Evolutionary conservation across 2,329 filamentous ascomycete species (phyloP).

Genomic region (Emericellopsis atlantica): DNA sequence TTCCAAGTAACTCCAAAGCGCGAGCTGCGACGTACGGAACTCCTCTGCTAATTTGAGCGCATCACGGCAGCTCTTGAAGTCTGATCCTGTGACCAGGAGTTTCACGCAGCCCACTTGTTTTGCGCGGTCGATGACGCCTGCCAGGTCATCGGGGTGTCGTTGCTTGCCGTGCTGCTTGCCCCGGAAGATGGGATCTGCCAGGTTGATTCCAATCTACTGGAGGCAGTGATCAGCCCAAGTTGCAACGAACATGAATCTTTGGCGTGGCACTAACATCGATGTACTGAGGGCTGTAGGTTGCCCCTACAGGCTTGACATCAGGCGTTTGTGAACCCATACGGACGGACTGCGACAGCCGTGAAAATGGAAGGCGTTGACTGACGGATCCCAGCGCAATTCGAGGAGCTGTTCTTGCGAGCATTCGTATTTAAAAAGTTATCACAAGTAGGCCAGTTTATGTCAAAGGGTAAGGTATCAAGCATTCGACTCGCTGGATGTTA

Average conservation of each 20-base stretch:
- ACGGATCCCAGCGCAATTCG: too few relatives aligned
- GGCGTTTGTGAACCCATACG: slow-evolving; percentile 13
- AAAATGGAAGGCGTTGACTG: too few relatives aligned
- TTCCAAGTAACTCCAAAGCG: slow-evolving; percentile 2
- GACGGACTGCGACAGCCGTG: not conserved
- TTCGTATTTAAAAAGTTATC: too few relatives aligned
- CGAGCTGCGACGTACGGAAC: slow-evolving; percentile 45
- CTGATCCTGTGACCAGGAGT: slow-evolving; percentile 87
- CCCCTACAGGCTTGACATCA: slow-evolving; percentile 6
- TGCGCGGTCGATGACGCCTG: slow-evolving; percentile 67
- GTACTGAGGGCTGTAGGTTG: slow-evolving; percentile 33
- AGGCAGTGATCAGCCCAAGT: not conserved
- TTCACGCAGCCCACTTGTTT: slow-evolving; percentile 70
- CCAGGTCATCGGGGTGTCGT: slow-evolving; percentile 59
- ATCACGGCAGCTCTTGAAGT: slow-evolving; percentile 63
- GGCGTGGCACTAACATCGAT: slow-evolving; percentile 45
- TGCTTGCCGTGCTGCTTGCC: slow-evolving; percentile 75
- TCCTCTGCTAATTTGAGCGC: slow-evolving; percentile 62
- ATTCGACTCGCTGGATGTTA: too few relatives aligned
- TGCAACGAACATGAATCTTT: too few relatives aligned
- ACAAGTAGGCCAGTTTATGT: too few relatives aligned
- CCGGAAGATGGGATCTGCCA: slow-evolving; percentile 82
- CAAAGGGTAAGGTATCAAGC: too few relatives aligned
- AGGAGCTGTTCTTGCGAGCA: too few relatives aligned
- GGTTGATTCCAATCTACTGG: slow-evolving; percentile 76